Base-by-base conservation (phyloP, 2,329 filamentous ascomycete genomes). In the Pyrenophora graminea region DNA sequence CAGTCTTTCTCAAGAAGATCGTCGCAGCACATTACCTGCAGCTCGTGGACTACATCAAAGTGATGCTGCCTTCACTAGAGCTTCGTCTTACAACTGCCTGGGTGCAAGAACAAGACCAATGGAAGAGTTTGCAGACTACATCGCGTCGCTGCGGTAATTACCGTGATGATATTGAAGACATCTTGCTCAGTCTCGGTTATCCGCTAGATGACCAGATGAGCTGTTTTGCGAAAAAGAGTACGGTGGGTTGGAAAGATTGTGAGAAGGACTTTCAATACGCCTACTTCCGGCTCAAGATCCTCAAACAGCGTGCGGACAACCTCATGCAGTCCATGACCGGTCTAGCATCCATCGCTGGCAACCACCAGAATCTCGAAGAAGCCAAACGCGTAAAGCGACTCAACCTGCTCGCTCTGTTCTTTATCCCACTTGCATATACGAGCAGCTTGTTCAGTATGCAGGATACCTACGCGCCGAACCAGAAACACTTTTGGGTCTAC, bases 241-340 rank as follows among this genome's bases (percentile, higher is more conserved):
- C 25, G 1, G 17, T 9, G 2, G 45, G 60, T 27, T 72, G 69
- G 68, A 60, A 55, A 31, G 59, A 71, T 34, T 63, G 59, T 34
- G 48, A 64, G 15, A 61, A 64, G 9, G 69, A 72, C 45, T 68
- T 70, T 19, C 67, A 70, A 48, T 71, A 72, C 34, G 64, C 63
- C 0, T 71, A 71, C 37, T 62, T 64, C 34, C 68, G 69, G 1
- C 56, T 72, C 31, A 66, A 67, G 42, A 55, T 67, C 17, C 63
- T 72, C 13, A 72, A 71, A 27, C 58, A 64, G 37, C 67, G 69
- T 5, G 66, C 67, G 10, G 68, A 71, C 31, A 70, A 63, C 5
- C 62, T 72, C 15, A 70, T 70, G 53, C 59, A 62, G 23, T 63
- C 67, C 2, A 71, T 72, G 69, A 72, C 68, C 0, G 69, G 69